Percentiles rank a stretch among this genome's conserved stretches.
Evolutionary conservation across 1,284 basidiomycete species (phyloP).

Genomic region (Grifola frondosa): DNA sequence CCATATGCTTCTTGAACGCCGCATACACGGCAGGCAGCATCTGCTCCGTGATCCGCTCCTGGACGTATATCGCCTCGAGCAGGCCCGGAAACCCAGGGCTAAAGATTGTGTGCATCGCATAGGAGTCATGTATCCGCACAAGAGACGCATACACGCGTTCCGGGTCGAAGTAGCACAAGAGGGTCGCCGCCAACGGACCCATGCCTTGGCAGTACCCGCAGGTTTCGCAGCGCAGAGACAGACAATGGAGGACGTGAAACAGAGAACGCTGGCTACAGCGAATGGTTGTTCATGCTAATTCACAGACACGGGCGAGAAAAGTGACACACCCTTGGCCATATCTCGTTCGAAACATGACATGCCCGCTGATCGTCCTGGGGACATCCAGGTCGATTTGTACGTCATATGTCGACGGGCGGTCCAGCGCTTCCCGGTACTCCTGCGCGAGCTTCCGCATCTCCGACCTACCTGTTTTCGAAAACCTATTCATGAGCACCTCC

Average conservation of each 20-base stretch:
- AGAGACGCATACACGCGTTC: constrained; percentile 85
- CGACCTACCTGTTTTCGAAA: constrained; percentile 44
- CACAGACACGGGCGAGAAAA: constrained; percentile 4
- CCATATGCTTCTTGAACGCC: constrained; percentile 83
- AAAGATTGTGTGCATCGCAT: constrained; percentile 88
- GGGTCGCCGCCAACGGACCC: constrained; percentile 94
- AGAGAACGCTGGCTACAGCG: constrained; percentile 79
- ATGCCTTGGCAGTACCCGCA: constrained; percentile 99
- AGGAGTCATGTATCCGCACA: constrained; percentile 84
- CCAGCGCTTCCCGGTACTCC: constrained; percentile 67
- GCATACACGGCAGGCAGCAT: constrained; percentile 88
- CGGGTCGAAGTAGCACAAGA: constrained; percentile 91
- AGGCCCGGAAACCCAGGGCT: constrained; percentile 95
- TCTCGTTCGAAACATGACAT: constrained; percentile 92
- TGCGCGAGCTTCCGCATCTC: constrained; percentile 43
- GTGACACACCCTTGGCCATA: constrained; percentile 86
- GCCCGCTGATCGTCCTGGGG: constrained; percentile 93
- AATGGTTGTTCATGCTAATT: constrained; percentile 8
- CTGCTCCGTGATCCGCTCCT: constrained; percentile 82
- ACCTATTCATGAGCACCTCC: constrained; percentile 71
- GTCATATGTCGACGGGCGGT: constrained; percentile 85
- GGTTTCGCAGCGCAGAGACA: constrained; percentile 80
- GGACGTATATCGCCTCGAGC: constrained; percentile 91
- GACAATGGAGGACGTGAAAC: constrained; percentile 93
- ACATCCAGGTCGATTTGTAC: constrained; percentile 99